A percentile compares a stretch with the other conserved stretches of the same genome.
These are phyloP conservation scores for Hypsizygus marmoreus DNA, from an alignment of 768 basidiomycete species.

Conservation along the genomic window DNA sequence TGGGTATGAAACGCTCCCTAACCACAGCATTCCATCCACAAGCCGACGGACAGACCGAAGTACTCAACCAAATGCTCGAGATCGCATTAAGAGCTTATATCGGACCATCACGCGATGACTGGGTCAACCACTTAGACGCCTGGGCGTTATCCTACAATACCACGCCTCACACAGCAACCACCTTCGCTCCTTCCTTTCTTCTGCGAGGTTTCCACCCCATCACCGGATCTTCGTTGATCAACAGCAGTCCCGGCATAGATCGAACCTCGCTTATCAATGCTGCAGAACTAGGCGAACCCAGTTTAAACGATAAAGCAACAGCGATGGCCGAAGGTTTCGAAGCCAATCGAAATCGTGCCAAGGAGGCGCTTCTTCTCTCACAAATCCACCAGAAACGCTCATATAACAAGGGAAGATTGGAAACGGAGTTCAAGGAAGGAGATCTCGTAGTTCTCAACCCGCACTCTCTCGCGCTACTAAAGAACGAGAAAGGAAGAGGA, in stretches of 20 bases:
- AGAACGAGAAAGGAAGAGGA: constrained; percentile 25
- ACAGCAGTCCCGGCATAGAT: too few species aligned
- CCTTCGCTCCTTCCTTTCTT: constrained; percentile 27
- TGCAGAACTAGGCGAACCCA: too few species aligned
- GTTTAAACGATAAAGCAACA: too few species aligned
- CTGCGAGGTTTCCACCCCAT: constrained; percentile 27
- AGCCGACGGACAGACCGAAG: constrained; percentile 39
- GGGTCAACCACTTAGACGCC: not conserved
- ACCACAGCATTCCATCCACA: constrained; percentile 32
- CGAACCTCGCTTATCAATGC: too few species aligned
- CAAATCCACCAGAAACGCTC: too few species aligned
- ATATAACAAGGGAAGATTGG: too few species aligned
- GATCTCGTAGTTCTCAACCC: too few species aligned
- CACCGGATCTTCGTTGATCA: too few species aligned
- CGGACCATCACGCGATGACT: not conserved
- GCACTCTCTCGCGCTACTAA: constrained; percentile 27
- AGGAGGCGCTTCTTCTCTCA: too few species aligned
- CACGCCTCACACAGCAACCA: constrained; percentile 27
- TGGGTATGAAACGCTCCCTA: constrained; percentile 25
- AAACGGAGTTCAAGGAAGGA: constrained; percentile 30
- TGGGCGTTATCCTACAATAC: constrained; percentile 25
- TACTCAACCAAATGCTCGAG: constrained; percentile 34
- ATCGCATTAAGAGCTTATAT: constrained; percentile 17
- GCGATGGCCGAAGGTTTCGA: too few species aligned
- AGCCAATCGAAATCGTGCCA: too few species aligned